Conservation (phyloP, 495 filamentous ascomycete species). For the Neurospora tetraspora region DNA sequence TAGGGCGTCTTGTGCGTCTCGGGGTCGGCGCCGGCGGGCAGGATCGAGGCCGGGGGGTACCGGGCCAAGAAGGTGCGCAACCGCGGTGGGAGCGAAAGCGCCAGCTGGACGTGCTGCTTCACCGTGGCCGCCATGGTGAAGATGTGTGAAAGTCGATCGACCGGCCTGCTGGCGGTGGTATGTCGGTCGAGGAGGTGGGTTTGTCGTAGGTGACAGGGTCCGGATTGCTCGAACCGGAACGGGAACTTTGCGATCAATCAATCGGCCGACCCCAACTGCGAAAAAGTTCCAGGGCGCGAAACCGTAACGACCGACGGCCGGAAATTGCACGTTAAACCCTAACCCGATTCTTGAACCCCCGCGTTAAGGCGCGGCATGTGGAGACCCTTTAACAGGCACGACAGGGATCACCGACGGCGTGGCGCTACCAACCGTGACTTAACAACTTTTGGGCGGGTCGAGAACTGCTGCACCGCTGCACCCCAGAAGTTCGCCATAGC, state of each 20-base stretch:
- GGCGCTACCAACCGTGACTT: not conserved
- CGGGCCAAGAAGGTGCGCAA: constrained; percentile 82
- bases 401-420: not conserved
- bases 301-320: not conserved
- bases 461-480: not conserved
- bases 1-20: constrained; percentile 32
- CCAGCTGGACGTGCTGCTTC: constrained; percentile 46
- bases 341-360: not conserved
- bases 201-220: not conserved
- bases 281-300: constrained; percentile 2
- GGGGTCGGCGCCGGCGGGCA: constrained; percentile 31
- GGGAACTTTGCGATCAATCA: not conserved
- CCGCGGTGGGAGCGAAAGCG: constrained; percentile 55
- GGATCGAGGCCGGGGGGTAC: constrained; percentile 60
- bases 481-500: not conserved
- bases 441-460: not conserved
- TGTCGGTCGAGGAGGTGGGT: not conserved
- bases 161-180: not conserved
- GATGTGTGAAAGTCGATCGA: not conserved
- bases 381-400: not conserved
- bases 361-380: not conserved
- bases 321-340: not conserved
- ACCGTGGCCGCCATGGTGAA: constrained; percentile 20
- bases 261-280: not conserved
- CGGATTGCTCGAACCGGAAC: not conserved